Percentiles rank a stretch among this genome's conserved stretches.
Conservation (phyloP, 2,329 filamentous ascomycete species). For the Ophiocordyceps camponoti-rufipedis region DNA sequence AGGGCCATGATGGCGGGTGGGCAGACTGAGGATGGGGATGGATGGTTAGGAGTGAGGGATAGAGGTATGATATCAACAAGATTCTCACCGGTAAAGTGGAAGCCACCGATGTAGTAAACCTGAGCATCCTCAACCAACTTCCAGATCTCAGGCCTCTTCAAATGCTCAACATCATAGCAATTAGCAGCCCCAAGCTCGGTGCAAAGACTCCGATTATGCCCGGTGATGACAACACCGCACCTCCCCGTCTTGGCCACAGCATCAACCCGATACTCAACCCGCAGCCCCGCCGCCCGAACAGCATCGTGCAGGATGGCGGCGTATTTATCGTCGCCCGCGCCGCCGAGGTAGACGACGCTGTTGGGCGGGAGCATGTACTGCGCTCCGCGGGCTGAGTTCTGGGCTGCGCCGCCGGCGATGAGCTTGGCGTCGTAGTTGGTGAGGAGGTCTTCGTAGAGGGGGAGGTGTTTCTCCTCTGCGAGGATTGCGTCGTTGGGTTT, state of each 20-base stretch:
- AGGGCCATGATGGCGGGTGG: slow-evolving; percentile 77
- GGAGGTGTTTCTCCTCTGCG: slow-evolving; percentile 76
- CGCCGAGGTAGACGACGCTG: slow-evolving; percentile 84
- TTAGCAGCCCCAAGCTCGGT: slow-evolving; percentile 94
- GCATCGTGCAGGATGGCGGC: slow-evolving; percentile 74
- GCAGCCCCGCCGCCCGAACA: slow-evolving; percentile 71
- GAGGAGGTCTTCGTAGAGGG: slow-evolving; percentile 83
- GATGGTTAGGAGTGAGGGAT: not conserved
- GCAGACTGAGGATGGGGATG: slow-evolving; percentile 38
- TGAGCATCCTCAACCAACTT: slow-evolving; percentile 73
- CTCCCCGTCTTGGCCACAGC: slow-evolving; percentile 70
- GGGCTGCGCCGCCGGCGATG: slow-evolving; percentile 87
- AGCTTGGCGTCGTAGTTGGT: slow-evolving; percentile 85
- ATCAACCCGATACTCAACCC: slow-evolving; percentile 90
- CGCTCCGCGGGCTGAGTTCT: slow-evolving; percentile 92
- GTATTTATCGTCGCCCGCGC: slow-evolving; percentile 91
- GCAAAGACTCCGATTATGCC: slow-evolving; percentile 85
- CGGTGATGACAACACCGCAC: slow-evolving; percentile 92
- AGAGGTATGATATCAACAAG: slow-evolving; percentile 1
- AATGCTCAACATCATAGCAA: slow-evolving; percentile 86
- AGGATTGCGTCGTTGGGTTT: slow-evolving; percentile 97
- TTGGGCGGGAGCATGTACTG: slow-evolving; percentile 87
- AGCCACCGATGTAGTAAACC: slow-evolving; percentile 86
- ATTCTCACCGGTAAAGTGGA: slow-evolving; percentile 63
- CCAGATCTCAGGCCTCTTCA: slow-evolving; percentile 88